These are phyloP conservation scores for Xylariaceae sp. DNA, from an alignment of 2,329 filamentous ascomycete species.

Conservation along the genomic window DNA sequence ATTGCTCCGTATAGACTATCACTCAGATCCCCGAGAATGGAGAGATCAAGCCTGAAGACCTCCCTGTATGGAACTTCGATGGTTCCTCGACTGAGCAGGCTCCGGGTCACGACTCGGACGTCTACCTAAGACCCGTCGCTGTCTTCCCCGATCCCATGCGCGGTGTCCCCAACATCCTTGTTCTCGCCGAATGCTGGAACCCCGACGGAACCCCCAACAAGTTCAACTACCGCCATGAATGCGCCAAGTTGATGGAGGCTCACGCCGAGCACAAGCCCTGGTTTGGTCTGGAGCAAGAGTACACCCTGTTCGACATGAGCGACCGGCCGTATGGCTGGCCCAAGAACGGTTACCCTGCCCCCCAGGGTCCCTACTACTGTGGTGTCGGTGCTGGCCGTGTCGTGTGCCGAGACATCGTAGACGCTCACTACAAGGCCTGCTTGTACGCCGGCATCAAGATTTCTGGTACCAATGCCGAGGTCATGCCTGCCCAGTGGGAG, in stretches of 20 bases:
- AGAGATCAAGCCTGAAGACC: slow-evolving; percentile 44
- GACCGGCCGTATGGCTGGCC: slow-evolving; percentile 88
- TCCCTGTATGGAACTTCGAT: slow-evolving; percentile 52
- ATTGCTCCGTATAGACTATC: slow-evolving; percentile 39
- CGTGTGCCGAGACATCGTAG: slow-evolving; percentile 95
- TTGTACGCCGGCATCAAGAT: slow-evolving; percentile 88
- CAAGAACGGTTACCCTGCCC: slow-evolving; percentile 79
- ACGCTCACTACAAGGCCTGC: slow-evolving; percentile 81
- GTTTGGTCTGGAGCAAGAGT: slow-evolving; percentile 98
- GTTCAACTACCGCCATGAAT: slow-evolving; percentile 96
- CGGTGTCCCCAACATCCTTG: slow-evolving; percentile 82
- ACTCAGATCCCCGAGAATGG: slow-evolving; percentile 37
- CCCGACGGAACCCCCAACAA: slow-evolving; percentile 93
- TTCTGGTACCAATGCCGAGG: slow-evolving; percentile 97
- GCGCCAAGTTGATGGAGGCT: slow-evolving; percentile 80
- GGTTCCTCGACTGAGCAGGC: slow-evolving; percentile 91
- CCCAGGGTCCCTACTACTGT: slow-evolving; percentile 95
- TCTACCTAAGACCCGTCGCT: slow-evolving; percentile 88
- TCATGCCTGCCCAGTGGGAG: slow-evolving; percentile 95
- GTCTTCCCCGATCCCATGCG: slow-evolving; percentile 92
- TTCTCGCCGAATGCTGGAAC: slow-evolving; percentile 92
- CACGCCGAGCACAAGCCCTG: slow-evolving; percentile 80
- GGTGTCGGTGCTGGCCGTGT: slow-evolving; percentile 97
- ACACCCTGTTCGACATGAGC: slow-evolving; percentile 81
- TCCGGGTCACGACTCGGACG: slow-evolving; percentile 90